Evolutionary conservation across 2,329 filamentous ascomycete species (phyloP).

Genomic region (Talaromyces albobiverticillius): DNA sequence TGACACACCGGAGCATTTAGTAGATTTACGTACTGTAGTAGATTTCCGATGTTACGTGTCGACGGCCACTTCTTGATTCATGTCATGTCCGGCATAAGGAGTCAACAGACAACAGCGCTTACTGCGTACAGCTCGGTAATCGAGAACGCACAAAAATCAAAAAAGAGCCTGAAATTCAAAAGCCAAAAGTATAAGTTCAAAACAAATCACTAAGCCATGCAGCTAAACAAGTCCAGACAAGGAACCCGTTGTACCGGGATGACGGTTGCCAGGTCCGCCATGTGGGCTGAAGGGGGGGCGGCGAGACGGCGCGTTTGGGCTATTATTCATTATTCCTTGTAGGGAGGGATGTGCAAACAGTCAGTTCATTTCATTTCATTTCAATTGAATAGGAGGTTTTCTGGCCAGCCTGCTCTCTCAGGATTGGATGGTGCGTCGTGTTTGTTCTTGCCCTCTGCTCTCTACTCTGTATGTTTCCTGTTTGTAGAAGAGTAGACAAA

Average conservation of each 20-base stretch:
- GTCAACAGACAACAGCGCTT: neutral
- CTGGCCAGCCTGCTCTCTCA: too few species aligned
- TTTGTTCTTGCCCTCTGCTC: too few species aligned
- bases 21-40: too few species aligned
- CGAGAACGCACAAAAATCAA: neutral
- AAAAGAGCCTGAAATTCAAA: neutral
- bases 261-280: slow-evolving; percentile 26
- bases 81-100: neutral
- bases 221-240: slow-evolving; percentile 2
- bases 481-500: too few species aligned
- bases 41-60: too few species aligned
- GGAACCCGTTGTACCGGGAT: slow-evolving; percentile 28
- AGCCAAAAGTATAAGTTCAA: too few species aligned
- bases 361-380: too few species aligned
- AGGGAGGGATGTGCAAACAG: neutral
- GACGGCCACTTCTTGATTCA: too few species aligned
- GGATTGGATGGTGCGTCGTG: too few species aligned
- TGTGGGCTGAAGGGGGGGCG: slow-evolving; percentile 24
- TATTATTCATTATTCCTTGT: neutral
- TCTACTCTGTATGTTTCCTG: too few species aligned
- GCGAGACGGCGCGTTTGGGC: slow-evolving; percentile 14
- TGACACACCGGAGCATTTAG: too few species aligned
- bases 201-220: slow-evolving; percentile 1
- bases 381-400: too few species aligned
- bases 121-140: slow-evolving; percentile 2